Evolutionary conservation across 345 rosid species (phyloP), one percentile per base, ranked within the genome.

Genomic region (Gossypium thurberi): DNA sequence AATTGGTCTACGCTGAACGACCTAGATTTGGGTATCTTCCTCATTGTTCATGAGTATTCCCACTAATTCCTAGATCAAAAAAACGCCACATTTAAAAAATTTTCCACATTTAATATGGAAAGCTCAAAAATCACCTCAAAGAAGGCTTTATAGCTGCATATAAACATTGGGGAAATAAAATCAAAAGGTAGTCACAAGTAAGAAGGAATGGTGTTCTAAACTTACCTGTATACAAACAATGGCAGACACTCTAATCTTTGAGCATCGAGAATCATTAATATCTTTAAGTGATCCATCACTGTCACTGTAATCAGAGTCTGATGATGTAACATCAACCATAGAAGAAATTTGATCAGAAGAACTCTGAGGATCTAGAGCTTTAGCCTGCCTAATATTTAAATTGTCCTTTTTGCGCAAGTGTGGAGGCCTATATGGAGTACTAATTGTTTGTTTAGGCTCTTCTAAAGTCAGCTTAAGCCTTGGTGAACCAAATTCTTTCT

Each of bases 271-370:
- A 76, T 74, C 67, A 70, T 83, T 84, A 78, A 75, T 58, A 60
- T 86, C 88, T 76, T 79, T 87, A 69, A 65, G 65, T 43, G 87
- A 82, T 61, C 86, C 86, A 77, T 94, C 98, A 80, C 79, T 85
- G 73, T 94, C 98, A 77, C 96, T 94, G 77, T 84, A 88, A 76
- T 94, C 97, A 21, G 97, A 94, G 87, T 94, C 98, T 67, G 97
- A 94, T 70, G 88, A 89, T 17, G 78, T 42, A 65, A 81, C 74
- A 80, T 88, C 91, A 40, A 78, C 61, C n/a, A 58, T 71, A 67
- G 76, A 82, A 82, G 87, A 77, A 80, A 84, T 92, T 50, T 79
- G 81, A 78, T 80, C 83, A 70, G 87, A 76, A 61, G 70, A 76
- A 78, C 78, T 66, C 56, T 10, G 76, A 75, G 84, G 67, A 77